Evolutionary conservation across 768 basidiomycete species (phyloP).

Genomic region (Leucocoprinus leucothites): DNA sequence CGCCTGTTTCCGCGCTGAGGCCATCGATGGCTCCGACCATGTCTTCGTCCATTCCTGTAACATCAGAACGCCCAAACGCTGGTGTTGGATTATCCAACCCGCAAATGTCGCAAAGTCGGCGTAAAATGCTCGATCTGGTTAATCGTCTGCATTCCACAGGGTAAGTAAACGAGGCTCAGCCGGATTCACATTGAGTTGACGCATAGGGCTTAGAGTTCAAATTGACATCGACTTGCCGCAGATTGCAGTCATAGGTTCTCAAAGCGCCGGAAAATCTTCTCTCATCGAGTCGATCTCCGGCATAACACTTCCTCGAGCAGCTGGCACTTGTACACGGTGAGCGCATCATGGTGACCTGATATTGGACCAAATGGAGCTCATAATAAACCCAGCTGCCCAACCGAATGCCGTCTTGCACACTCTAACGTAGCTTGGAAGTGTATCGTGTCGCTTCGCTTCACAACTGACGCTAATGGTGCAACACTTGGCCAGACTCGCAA

Average conservation of each 20-base stretch:
- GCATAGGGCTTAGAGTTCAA: constrained; percentile 46
- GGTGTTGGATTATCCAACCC: constrained; percentile 48
- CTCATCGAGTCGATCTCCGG: constrained; percentile 64
- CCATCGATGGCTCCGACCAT: too few species aligned
- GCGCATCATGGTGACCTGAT: neutral
- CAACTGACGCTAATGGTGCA: constrained; percentile 34
- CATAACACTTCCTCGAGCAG: constrained; percentile 46
- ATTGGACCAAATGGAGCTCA: neutral
- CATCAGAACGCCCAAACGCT: too few species aligned
- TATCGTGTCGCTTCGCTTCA: constrained; percentile 42
- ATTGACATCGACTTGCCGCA: constrained; percentile 69
- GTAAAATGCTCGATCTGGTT: constrained; percentile 46
- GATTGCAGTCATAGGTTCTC: constrained; percentile 69
- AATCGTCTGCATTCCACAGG: constrained; percentile 54
- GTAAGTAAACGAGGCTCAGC: too few species aligned
- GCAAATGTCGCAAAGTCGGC: constrained; percentile 30
- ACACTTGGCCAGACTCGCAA: constrained; percentile 35
- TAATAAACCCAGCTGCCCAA: constrained; percentile 47
- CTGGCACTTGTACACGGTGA: constrained; percentile 74
- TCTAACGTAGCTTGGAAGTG: constrained; percentile 46
- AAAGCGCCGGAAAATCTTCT: constrained; percentile 64
- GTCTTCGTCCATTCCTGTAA: too few species aligned
- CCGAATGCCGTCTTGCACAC: constrained; percentile 49
- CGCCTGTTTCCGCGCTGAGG: too few species aligned
- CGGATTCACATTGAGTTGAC: neutral